Percentiles rank a stretch among this genome's conserved stretches.
phyloP scores from a whole-genome alignment of 345 rosid species.

The Salix viminalis region DNA sequence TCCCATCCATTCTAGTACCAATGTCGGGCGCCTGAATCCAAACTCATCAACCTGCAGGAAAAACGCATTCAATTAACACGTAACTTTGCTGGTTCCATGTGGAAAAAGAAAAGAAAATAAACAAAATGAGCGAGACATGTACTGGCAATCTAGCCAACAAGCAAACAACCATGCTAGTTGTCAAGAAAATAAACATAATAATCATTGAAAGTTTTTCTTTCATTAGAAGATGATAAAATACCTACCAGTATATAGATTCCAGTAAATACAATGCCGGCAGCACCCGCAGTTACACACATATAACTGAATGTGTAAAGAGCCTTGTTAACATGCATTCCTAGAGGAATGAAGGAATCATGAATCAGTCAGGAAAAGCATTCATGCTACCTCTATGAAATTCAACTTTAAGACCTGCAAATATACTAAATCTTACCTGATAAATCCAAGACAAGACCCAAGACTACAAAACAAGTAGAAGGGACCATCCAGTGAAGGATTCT shows the following conservation, averaged over 20 bases:
- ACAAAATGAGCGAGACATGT: not conserved
- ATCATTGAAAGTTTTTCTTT: not conserved
- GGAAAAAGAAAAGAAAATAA: not conserved
- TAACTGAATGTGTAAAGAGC: slow-evolving; percentile 80
- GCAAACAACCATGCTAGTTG: not conserved
- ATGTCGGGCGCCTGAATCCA: slow-evolving; percentile 42
- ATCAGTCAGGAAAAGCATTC: not conserved
- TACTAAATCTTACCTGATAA: slow-evolving; percentile 42
- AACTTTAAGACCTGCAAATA: not conserved
- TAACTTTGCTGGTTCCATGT: not conserved
- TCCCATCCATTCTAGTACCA: slow-evolving; percentile 83
- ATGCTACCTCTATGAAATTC: not conserved
- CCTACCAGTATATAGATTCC: slow-evolving; percentile 64
- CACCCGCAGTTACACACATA: slow-evolving; percentile 66
- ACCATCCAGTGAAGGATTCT: slow-evolving; percentile 55
- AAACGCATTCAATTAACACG: not conserved
- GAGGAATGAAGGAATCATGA: slow-evolving; percentile 5
- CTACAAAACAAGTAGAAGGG: slow-evolving; percentile 48
- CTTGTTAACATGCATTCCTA: slow-evolving; percentile 84
- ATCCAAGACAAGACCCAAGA: slow-evolving; percentile 50
- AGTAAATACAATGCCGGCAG: slow-evolving; percentile 66
- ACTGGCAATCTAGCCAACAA: not conserved
- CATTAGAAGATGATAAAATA: not conserved
- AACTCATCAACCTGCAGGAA: slow-evolving; percentile 52
- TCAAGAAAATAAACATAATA: not conserved